Percentiles rank a stretch among this genome's conserved stretches.
These are phyloP conservation scores for Leptographium flavum DNA, from an alignment of 2,329 filamentous ascomycete species.

Conservation along the genomic window DNA sequence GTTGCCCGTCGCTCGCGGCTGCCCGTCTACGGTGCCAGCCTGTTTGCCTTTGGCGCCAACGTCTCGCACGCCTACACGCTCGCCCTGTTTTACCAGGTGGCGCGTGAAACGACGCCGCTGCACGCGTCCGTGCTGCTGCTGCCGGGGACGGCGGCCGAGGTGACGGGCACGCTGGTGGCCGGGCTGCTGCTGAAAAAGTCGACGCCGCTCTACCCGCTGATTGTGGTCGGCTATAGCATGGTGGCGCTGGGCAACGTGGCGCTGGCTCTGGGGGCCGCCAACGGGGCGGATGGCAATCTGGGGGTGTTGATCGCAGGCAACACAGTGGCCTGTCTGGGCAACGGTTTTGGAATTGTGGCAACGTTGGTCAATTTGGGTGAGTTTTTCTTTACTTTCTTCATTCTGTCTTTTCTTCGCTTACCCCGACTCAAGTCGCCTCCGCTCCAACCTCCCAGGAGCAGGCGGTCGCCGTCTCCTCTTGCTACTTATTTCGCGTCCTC, in stretches of 20 bases:
- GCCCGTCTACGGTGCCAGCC: background rate
- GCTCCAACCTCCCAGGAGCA: background rate
- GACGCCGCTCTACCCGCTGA: background rate
- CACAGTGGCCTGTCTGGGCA: background rate
- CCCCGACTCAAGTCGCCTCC: background rate
- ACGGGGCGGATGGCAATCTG: background rate
- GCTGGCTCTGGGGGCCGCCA: background rate
- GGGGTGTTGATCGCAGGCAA: background rate
- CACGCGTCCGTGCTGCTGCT: background rate
- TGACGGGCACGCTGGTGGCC: background rate
- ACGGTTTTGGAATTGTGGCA: background rate
- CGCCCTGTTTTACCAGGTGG: background rate
- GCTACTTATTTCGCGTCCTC: background rate
- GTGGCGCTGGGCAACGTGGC: background rate
- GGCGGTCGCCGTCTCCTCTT: background rate
- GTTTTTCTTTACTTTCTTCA: too few relatives aligned
- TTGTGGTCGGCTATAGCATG: background rate
- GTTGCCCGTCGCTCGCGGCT: background rate
- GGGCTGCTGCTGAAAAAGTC: background rate
- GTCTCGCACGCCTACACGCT: background rate
- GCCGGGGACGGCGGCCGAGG: background rate
- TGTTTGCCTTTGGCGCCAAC: conserved; percentile 1
- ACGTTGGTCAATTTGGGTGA: background rate
- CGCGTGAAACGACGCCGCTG: background rate
- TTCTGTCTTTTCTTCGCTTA: too few relatives aligned